Conservation (phyloP, 2,329 filamentous ascomycete species). For the Venturia nashicola region DNA sequence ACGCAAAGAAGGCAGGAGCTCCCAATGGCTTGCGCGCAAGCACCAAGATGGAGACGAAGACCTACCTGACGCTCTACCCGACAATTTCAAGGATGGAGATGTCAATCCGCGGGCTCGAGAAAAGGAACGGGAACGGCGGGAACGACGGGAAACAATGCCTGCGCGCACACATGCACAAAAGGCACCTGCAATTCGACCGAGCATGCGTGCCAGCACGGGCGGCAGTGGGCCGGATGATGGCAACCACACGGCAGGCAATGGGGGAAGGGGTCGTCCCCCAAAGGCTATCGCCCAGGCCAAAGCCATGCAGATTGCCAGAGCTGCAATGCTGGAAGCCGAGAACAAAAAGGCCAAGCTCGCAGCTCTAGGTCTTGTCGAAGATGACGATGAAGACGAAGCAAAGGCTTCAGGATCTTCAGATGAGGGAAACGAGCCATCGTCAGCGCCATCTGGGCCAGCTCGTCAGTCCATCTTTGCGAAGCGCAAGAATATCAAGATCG, state of each 20-base stretch:
- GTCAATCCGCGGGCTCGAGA: conserved; percentile 17
- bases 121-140: conserved; percentile 15
- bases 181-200: conserved; percentile 15
- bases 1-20: conserved; percentile 17
- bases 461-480: conserved; percentile 18
- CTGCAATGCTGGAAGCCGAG: conserved; percentile 20
- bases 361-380: conserved; percentile 16
- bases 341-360: conserved; percentile 24
- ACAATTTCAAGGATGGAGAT: conserved; percentile 26
- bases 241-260: not conserved
- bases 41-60: conserved; percentile 26
- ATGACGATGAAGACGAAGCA: conserved; percentile 13
- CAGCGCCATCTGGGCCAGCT: conserved; percentile 5
- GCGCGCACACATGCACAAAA: conserved; percentile 14
- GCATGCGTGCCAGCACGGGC: conserved; percentile 11
- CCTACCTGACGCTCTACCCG: conserved; percentile 30
- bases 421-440: conserved; percentile 14
- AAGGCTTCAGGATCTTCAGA: conserved; percentile 15
- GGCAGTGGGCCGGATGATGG: not conserved
- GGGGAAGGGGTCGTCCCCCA: not conserved
- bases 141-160: conserved; percentile 19
- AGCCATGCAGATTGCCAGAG: conserved; percentile 7
- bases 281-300: conserved; percentile 13
- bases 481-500: conserved; percentile 25
- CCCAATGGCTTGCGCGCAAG: conserved; percentile 30